Conservation (phyloP, 2,329 filamentous ascomycete species). For the Arachnomyces sp. region DNA sequence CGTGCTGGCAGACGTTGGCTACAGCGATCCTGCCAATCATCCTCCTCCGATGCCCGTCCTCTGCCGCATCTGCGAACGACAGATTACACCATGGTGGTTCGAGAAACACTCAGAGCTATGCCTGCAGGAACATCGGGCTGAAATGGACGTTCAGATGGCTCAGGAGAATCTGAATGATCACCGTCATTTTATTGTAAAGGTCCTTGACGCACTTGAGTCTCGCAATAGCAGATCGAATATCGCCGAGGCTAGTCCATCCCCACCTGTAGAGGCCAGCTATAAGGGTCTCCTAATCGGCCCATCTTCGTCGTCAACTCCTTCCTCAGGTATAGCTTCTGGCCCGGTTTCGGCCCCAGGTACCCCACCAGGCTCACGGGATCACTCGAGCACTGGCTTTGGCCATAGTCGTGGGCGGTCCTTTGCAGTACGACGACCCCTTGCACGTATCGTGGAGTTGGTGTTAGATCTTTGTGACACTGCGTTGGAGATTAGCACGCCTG, state of each 20-base stretch:
- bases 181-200: slow-evolving; percentile 86
- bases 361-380: slow-evolving; percentile 58
- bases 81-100: slow-evolving; percentile 99
- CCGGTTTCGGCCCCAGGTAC: slow-evolving; percentile 61
- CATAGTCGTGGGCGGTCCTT: slow-evolving; percentile 80
- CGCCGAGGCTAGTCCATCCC: slow-evolving; percentile 32
- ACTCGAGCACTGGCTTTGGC: slow-evolving; percentile 59
- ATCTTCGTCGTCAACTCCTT: slow-evolving; percentile 57
- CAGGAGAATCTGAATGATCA: slow-evolving; percentile 90
- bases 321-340: slow-evolving; percentile 62
- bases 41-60: slow-evolving; percentile 77
- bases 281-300: slow-evolving; percentile 80
- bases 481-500: slow-evolving; percentile 86
- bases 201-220: slow-evolving; percentile 83
- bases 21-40: slow-evolving; percentile 64
- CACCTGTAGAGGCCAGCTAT: slow-evolving; percentile 64
- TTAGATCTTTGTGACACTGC: slow-evolving; percentile 94
- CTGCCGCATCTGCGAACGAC: slow-evolving; percentile 93
- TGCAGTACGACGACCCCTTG: slow-evolving; percentile 78
- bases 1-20: slow-evolving; percentile 71
- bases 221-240: slow-evolving; percentile 38
- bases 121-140: slow-evolving; percentile 87
- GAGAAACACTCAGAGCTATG: slow-evolving; percentile 98
- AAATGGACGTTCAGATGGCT: slow-evolving; percentile 95
- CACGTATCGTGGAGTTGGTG: slow-evolving; percentile 87